phyloP scores from a whole-genome alignment of 2,329 filamentous ascomycete species.

The Fusarium armeniacum region DNA sequence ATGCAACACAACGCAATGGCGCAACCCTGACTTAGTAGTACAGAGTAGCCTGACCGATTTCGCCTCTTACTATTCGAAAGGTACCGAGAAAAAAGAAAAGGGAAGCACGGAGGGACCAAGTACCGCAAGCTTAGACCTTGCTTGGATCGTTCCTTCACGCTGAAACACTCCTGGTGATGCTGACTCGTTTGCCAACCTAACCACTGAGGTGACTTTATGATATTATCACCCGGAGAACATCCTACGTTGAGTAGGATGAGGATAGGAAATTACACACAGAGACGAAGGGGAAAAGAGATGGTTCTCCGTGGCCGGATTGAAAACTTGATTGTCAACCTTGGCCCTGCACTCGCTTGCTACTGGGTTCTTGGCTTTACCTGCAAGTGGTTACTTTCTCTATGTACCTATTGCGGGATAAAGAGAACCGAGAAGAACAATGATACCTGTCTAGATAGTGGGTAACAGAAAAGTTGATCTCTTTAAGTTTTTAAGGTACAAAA shows the following conservation, averaged over 20 bases:
- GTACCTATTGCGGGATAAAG: background rate
- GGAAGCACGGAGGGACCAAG: conserved; percentile 8
- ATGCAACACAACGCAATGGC: conserved; percentile 24
- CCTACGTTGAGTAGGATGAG: conserved; percentile 3
- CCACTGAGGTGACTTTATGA: conserved; percentile 24
- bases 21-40: background rate
- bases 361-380: conserved; percentile 15
- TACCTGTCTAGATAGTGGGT: background rate
- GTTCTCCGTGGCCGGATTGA: conserved; percentile 1
- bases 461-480: background rate
- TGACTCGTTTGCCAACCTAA: background rate
- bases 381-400: background rate
- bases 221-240: conserved; percentile 25
- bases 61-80: background rate
- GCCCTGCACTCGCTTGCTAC: conserved; percentile 15
- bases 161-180: conserved; percentile 30
- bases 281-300: background rate
- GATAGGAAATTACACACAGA: conserved; percentile 1
- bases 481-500: background rate
- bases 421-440: background rate
- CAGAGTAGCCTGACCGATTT: conserved; percentile 3
- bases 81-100: conserved; percentile 2
- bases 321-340: conserved; percentile 28
- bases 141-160: conserved; percentile 13
- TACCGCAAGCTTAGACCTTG: conserved; percentile 5